Base-by-base conservation (phyloP, 2,329 filamentous ascomycete species). In the Talaromyces sp. region DNA sequence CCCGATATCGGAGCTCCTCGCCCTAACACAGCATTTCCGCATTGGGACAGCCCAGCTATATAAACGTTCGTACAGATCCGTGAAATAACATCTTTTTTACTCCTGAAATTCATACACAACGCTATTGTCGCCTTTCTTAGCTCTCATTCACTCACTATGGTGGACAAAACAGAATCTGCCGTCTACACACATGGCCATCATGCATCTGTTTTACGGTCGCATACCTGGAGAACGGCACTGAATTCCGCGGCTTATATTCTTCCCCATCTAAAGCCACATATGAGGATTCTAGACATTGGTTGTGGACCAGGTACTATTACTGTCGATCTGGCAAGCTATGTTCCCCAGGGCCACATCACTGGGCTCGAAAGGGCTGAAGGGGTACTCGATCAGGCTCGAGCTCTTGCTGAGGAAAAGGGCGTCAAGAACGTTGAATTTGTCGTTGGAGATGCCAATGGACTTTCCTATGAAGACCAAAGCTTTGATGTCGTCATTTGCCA, bases 401-500 rank as follows among this genome's bases (percentile, higher is more conserved):
- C 63, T 0, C 69, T 73, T 5, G 78, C 79, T 1, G 60, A 70
- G 3, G 65, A 70, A 1, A 62, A 70, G 10, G 72, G 73, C 0
- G 52, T 80, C 10, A 68, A 67, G 1, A 80, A 80, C 65, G 65
- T 79, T 49, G 67, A 64, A 0, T 81, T 81, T 66, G 69, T 68
- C 25, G 67, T 73, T 2, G 79, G 75, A 10, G 73, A 80, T 74
- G 82, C 82, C 15, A 79, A 81, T 64, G 67, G 73, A 2, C 76
- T 83, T 67, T 27, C 59, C 1, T 78, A 76, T 54, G 56, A 64
- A 2, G 81, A 87, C 52, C 74, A 76, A 31, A 73, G 75, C 1
- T 89, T 89, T 67, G 87, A 89, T 67, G 70, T 89, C 5, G 85
- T 88, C 3, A 83, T 86, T 69, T 83, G 82, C 10, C 84, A 87